Evolutionary conservation across 768 basidiomycete species (phyloP).

Genomic region (Lenzites betulinus): DNA sequence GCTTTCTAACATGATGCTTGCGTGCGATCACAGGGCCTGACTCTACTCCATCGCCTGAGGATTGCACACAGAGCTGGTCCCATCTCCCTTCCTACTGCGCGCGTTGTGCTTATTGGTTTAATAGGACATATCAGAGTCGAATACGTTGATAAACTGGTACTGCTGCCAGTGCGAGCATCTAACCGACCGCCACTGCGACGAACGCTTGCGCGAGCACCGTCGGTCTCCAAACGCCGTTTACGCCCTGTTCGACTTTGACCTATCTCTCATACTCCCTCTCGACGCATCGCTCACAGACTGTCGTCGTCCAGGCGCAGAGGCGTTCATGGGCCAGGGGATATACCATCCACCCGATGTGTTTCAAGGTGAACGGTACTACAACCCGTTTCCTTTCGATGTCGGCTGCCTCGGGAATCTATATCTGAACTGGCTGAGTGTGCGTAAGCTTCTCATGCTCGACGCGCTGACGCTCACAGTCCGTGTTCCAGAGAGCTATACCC

Average conservation of each 20-base stretch:
- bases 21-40: not conserved
- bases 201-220: not conserved
- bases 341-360: not conserved
- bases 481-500: not conserved
- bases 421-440: not conserved
- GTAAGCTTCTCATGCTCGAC: not conserved
- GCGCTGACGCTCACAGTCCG: not conserved
- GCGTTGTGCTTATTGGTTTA: no score
- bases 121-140: not conserved
- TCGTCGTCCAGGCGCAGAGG: not conserved
- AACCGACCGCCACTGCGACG: no score
- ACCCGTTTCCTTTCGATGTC: conserved; percentile 7
- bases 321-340: not conserved
- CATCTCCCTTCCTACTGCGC: no score
- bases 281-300: not conserved
- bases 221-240: not conserved
- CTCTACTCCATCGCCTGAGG: not conserved
- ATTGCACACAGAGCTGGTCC: not conserved
- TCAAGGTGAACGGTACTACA: conserved; percentile 3
- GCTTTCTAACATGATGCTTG: not conserved
- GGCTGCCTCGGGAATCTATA: conserved; percentile 1
- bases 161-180: not conserved
- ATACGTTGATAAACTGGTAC: not conserved
- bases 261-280: not conserved
- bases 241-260: not conserved